Conservation (phyloP, 1,284 basidiomycete species). For the Stereum hirsutum region DNA sequence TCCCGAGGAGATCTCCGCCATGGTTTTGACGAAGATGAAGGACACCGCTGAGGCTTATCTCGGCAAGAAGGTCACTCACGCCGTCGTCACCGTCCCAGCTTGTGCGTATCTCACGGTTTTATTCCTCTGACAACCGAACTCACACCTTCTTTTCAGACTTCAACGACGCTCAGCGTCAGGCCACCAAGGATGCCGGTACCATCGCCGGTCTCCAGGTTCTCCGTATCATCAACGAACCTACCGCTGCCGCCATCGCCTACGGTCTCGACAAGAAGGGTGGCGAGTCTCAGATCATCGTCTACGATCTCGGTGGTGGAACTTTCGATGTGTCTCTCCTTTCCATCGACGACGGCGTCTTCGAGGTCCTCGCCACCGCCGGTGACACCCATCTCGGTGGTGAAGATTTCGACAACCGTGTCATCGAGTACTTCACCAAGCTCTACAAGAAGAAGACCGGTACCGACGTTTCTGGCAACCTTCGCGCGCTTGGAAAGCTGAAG, state of each 20-base stretch:
- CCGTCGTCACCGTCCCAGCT: constrained; percentile 96
- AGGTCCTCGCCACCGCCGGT: constrained; percentile 95
- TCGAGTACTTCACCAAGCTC: constrained; percentile 85
- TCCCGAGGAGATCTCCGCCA: constrained; percentile 87
- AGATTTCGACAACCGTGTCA: constrained; percentile 97
- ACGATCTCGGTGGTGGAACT: constrained; percentile 80
- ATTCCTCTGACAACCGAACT: background rate
- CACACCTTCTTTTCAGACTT: constrained; percentile 56
- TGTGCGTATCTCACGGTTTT: constrained; percentile 23
- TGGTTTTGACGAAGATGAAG: constrained; percentile 98
- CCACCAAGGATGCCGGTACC: constrained; percentile 96
- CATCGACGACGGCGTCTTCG: constrained; percentile 97
- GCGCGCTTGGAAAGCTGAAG: constrained; percentile 95
- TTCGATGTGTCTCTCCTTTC: constrained; percentile 94
- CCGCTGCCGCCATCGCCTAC: constrained; percentile 96
- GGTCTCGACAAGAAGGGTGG: constrained; percentile 95
- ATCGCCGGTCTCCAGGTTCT: constrained; percentile 95
- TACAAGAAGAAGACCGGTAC: constrained; percentile 96
- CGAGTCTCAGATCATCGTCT: constrained; percentile 95
- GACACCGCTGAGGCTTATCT: constrained; percentile 98
- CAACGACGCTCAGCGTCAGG: constrained; percentile 98
- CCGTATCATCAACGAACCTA: constrained; percentile 99
- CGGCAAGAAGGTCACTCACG: constrained; percentile 93
- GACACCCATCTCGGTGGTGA: constrained; percentile 99
- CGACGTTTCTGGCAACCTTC: constrained; percentile 81